phyloP scores from a whole-genome alignment of 2,329 filamentous ascomycete genomes.

The Pseudogymnoascus destructans region DNA sequence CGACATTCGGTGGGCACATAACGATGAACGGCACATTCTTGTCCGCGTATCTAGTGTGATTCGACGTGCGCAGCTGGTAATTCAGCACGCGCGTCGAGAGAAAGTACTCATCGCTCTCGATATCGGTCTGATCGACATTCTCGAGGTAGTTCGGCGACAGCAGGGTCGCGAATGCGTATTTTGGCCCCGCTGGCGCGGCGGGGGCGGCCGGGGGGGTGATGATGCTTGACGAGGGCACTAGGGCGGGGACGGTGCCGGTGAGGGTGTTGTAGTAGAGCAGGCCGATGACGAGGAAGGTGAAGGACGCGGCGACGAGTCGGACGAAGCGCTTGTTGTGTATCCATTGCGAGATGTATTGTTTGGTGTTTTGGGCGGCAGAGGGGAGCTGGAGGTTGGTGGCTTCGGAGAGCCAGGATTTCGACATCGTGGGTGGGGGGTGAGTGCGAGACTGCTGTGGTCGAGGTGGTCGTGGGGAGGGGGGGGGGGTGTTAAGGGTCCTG shows the following conservation, averaged over 20 bases:
- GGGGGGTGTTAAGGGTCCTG: background rate
- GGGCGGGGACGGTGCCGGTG: background rate
- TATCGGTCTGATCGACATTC: background rate
- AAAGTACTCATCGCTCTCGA: conserved; percentile 26
- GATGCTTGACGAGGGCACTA: background rate
- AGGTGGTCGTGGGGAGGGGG: background rate
- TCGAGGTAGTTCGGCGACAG: background rate
- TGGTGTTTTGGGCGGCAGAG: background rate
- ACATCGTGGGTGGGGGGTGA: background rate
- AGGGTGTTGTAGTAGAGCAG: conserved; percentile 2
- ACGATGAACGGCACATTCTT: conserved; percentile 25
- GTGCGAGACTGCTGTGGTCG: background rate
- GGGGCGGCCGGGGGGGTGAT: background rate
- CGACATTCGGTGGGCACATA: conserved; percentile 22
- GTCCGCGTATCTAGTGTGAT: conserved; percentile 20
- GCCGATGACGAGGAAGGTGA: conserved; percentile 1
- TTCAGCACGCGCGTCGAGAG: conserved; percentile 25
- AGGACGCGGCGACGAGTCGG: background rate
- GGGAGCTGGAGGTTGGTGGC: background rate
- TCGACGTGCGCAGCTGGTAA: conserved; percentile 28
- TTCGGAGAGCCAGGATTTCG: background rate
- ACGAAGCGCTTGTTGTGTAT: background rate
- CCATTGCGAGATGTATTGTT: conserved; percentile 4
- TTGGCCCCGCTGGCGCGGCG: background rate
- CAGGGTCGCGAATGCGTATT: background rate